Conservation (phyloP, 352 stramenopile genomes). For the Phytopythium litorale region DNA sequence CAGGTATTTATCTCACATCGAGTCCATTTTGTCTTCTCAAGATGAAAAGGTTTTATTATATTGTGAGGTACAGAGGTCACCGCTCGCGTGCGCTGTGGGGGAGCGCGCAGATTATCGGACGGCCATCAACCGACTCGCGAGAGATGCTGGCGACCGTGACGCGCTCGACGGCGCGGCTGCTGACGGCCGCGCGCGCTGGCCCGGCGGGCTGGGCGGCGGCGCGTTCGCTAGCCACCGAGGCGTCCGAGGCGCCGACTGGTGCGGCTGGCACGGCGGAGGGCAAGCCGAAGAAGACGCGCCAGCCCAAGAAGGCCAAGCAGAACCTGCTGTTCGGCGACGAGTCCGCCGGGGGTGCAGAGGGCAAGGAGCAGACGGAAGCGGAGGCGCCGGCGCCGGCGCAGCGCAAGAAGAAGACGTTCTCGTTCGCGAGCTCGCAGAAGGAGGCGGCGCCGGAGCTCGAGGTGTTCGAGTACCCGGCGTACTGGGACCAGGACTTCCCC, state of each 20-base stretch:
- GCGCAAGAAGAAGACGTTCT: slow-evolving; percentile 68
- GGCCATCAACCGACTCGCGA: not conserved
- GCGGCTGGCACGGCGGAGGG: slow-evolving; percentile 30
- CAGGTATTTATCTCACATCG: not conserved
- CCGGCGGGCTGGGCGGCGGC: not conserved
- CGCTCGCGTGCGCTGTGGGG: too few species aligned
- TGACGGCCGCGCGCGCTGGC: slow-evolving; percentile 6
- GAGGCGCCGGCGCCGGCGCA: slow-evolving; percentile 12
- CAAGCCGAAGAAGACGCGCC: slow-evolving; percentile 18
- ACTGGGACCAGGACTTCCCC: slow-evolving; percentile 76
- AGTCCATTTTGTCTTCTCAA: too few species aligned
- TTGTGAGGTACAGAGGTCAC: not conserved
- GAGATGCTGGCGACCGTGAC: slow-evolving; percentile 4
- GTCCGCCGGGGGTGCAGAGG: not conserved
- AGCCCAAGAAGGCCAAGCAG: slow-evolving; percentile 24
- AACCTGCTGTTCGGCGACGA: slow-evolving; percentile 30
- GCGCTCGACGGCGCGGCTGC: slow-evolving; percentile 2
- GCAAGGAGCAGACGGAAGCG: not conserved
- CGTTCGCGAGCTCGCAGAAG: slow-evolving; percentile 48
- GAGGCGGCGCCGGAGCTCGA: slow-evolving; percentile 43
- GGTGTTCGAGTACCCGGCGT: slow-evolving; percentile 68
- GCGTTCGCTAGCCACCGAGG: slow-evolving; percentile 12
- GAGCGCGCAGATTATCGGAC: not conserved
- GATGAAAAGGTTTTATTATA: slow-evolving; percentile 3
- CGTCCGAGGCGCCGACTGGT: slow-evolving; percentile 16